Evolutionary conservation across 148 eudicot species (phyloP), one percentile per base, ranked within the genome.

Genomic region (Polygonum aviculare): DNA sequence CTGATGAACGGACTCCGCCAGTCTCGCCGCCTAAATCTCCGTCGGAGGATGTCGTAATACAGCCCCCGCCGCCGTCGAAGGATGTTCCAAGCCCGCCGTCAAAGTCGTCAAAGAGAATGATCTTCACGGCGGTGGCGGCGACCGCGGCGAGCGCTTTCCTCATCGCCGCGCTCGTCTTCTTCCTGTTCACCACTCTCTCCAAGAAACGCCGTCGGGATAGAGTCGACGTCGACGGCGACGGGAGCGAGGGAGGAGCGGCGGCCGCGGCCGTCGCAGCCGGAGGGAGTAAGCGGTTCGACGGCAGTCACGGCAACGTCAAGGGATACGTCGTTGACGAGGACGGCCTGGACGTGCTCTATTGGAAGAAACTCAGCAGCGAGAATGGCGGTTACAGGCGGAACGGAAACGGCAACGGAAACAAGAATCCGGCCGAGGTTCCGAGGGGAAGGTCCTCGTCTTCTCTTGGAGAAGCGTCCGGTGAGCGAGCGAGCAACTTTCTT

Each of bases 291-390:
- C 57, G 90, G 65, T 79, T 85, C 74, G 80, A 84, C 41, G 93
- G 92, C 14, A 83, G 83, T 72, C 79, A 84, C 41, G 93, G 92
- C 14, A 83, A 84, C 48, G 47, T 90, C 0, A 92, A 87, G 67
- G 96, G 94, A 22, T 73, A 89, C 75, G 88, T 94, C 36, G 90
- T 92, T 35, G 97, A 94, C 72, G 98, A 94, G 77, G 88, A 90
- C 74, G 99, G 99, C 18, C 74, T 92, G 80, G 99, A 95, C 82
- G 89, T 95, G 40, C 44, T 92, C 31, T 95, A 92, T 65, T 95
- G 96, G 97, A 85, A 83, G 79, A 89, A 86, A 47, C 85, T 92
- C 21, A 67, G 8, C 22, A 85, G 18, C 11, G 16, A 36, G 9
- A 67, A 4, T 16, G 60, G 60, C 60, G 60, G 15, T 62, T 31